Evolutionary conservation across 768 basidiomycete species (phyloP).

Genomic region (Hygrocybe coccinea): DNA sequence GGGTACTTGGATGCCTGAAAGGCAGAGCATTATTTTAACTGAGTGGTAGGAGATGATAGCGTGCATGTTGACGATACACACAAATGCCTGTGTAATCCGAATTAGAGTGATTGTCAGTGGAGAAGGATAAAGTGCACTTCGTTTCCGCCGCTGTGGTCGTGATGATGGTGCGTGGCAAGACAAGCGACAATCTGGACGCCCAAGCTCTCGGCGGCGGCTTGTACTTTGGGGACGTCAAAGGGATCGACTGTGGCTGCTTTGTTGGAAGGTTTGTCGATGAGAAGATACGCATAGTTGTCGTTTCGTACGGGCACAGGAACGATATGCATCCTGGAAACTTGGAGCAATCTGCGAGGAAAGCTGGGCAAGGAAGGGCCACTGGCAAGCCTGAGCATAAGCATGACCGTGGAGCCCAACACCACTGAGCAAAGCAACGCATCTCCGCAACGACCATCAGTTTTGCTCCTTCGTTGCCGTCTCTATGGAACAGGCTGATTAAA

Average conservation of each 20-base stretch:
- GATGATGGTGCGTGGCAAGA: slow-evolving; percentile 90
- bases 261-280: slow-evolving; percentile 63
- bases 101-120: background rate
- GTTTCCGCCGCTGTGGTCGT: slow-evolving; percentile 88
- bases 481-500: background rate
- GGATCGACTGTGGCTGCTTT: slow-evolving; percentile 79
- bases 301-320: slow-evolving; percentile 72
- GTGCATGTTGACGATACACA: slow-evolving; percentile 29
- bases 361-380: no score
- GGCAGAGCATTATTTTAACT: background rate
- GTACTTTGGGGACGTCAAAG: slow-evolving; percentile 68
- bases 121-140: slow-evolving; percentile 39
- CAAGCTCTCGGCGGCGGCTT: slow-evolving; percentile 53
- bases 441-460: background rate
- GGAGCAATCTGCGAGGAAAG: background rate
- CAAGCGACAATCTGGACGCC: slow-evolving; percentile 64
- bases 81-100: slow-evolving; percentile 41
- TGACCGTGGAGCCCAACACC: no score
- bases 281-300: slow-evolving; percentile 83
- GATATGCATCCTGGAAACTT: slow-evolving; percentile 53
- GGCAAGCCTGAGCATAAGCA: no score
- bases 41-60: background rate
- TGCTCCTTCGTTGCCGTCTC: background rate
- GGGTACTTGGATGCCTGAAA: slow-evolving; percentile 41
- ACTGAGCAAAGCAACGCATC: no score